Percentiles rank a stretch among this genome's conserved stretches.
These are phyloP conservation scores for Melocanna baccifera DNA, from an alignment of 176 grass and related monocot genomes.

Conservation along the genomic window DNA sequence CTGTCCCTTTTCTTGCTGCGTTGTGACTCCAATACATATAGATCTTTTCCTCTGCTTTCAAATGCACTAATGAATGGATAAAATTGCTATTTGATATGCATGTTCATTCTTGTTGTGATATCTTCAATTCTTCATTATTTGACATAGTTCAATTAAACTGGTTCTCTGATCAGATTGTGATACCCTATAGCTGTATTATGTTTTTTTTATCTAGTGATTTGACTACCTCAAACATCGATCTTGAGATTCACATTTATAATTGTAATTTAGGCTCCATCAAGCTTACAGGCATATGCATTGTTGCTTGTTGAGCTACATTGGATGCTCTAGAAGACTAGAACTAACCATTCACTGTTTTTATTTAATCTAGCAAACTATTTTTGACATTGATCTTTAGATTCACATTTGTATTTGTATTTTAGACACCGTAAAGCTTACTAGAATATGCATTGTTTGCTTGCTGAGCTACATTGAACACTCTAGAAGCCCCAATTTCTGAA, in stretches of 20 bases:
- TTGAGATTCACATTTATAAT: neutral
- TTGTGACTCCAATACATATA: neutral
- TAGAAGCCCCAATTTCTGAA: neutral
- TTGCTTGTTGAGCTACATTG: neutral
- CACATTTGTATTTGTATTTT: neutral
- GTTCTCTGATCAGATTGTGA: neutral
- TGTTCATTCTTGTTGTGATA: neutral
- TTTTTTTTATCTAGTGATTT: neutral
- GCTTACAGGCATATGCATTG: neutral
- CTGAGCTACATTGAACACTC: neutral
- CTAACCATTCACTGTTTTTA: neutral
- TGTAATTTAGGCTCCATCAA: neutral
- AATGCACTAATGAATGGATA: neutral
- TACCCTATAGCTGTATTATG: neutral
- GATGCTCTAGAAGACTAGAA: neutral
- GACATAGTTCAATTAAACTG: neutral
- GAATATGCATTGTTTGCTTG: neutral
- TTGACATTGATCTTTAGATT: neutral
- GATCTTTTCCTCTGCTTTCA: neutral
- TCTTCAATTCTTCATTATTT: neutral
- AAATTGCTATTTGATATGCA: neutral
- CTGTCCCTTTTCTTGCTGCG: neutral
- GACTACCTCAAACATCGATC: neutral
- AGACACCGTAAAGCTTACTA: neutral
- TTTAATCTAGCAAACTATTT: neutral